Evolutionary conservation across 805 yeast species (phyloP), one percentile per base, ranked within the genome.

Genomic region (Saturnispora diversa): DNA sequence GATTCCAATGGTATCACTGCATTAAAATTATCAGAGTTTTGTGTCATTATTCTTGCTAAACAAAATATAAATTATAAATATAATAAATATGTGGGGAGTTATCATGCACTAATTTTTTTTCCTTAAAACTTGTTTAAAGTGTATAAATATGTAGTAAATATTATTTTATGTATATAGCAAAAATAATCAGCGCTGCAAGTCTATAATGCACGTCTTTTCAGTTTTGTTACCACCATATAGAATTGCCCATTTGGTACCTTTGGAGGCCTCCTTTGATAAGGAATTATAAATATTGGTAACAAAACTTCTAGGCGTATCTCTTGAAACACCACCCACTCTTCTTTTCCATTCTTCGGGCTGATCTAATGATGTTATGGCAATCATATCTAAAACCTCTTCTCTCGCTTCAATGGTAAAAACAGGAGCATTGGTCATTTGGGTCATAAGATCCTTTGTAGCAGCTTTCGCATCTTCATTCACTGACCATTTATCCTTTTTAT

Each of bases 1-100:
- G 94, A 84, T 57, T 92, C 98, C 25, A 90, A 63, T 3, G 97
- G 97, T 10, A 87, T 77, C 12, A 84, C 90, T 11, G 79, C 50
- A 1, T 47, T 46, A 12, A 49, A 17, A 22, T 44, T 7, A 6
- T 5, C 17, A 12, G 15, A 15, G 17, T 10, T 5, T 8, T 28
- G 13, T 28, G 31, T 23, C 25, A 23, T 23, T 23, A 23, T 23
- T 23, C 25, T n/a, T n/a, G n/a, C n/a, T n/a, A n/a, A n/a, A n/a
- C n/a, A n/a, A n/a, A n/a, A n/a, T n/a, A n/a, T n/a, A n/a, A n/a
- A n/a, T n/a, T n/a, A n/a, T n/a, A n/a, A n/a, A n/a, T n/a, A n/a
- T n/a, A n/a, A n/a, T n/a, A n/a, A n/a, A n/a, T n/a, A n/a, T n/a
- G n/a, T n/a, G n/a, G n/a, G n/a, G n/a, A n/a, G n/a, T n/a, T n/a